A percentile compares a stretch with the other conserved stretches of the same genome.
Evolutionary conservation across 306 rosid species (phyloP).

Genomic region (Acacia acuminata): DNA sequence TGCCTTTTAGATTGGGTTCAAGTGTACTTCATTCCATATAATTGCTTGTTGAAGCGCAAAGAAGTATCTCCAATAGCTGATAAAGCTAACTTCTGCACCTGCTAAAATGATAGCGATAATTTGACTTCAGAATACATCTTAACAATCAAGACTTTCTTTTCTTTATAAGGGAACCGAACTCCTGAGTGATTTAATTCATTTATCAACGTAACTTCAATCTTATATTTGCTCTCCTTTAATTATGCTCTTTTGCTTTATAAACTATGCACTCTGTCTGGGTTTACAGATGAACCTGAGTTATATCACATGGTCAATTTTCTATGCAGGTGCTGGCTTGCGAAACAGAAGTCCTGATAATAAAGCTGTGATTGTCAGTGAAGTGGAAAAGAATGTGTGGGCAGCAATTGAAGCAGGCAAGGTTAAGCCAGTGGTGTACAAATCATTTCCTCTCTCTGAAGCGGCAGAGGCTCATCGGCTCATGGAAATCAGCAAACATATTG

Average conservation of each 20-base stretch:
- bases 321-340: constrained; percentile 83
- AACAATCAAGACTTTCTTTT: neutral
- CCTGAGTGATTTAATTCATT: neutral
- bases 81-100: neutral
- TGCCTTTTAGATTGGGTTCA: neutral
- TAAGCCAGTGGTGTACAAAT: constrained; percentile 69
- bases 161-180: neutral
- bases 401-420: constrained; percentile 84
- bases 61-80: neutral
- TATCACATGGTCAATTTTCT: constrained; percentile 18
- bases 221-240: neutral
- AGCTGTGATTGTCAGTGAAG: constrained; percentile 69
- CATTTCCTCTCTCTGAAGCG: constrained; percentile 68
- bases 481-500: constrained; percentile 80
- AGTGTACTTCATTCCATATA: constrained; percentile 6
- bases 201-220: neutral
- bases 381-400: constrained; percentile 94
- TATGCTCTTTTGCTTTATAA: neutral
- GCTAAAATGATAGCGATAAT: neutral
- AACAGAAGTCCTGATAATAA: constrained; percentile 71
- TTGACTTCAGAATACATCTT: neutral
- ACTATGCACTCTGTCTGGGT: neutral
- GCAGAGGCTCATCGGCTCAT: constrained; percentile 76
- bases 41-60: constrained; percentile 3
- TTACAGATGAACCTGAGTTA: neutral